A percentile compares a stretch with the other conserved stretches of the same genome.
These are phyloP conservation scores for Calonectria naviculata DNA, from an alignment of 2,329 filamentous ascomycete genomes.

Conservation along the genomic window DNA sequence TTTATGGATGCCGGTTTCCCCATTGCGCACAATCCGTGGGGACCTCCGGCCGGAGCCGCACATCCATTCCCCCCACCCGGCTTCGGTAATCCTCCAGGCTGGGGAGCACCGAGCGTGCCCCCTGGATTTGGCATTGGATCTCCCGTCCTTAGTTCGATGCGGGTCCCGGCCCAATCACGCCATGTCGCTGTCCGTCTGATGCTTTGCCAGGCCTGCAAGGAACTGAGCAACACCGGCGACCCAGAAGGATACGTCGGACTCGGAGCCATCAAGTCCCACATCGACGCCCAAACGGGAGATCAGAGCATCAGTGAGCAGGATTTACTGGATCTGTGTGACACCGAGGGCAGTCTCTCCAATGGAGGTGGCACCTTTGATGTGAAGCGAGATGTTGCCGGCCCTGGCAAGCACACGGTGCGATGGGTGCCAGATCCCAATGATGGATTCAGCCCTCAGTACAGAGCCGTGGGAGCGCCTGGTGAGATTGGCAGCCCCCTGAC, in stretches of 20 bases:
- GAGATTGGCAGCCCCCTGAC: conserved; percentile 77
- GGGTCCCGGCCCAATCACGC: conserved; percentile 64
- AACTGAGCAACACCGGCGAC: conserved; percentile 56
- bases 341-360: conserved; percentile 86
- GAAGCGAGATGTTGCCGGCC: conserved; percentile 58
- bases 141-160: conserved; percentile 44
- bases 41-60: conserved; percentile 45
- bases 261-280: conserved; percentile 71
- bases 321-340: conserved; percentile 87
- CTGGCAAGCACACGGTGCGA: conserved; percentile 57
- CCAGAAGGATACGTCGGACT: conserved; percentile 77
- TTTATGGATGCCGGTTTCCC: conserved; percentile 57
- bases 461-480: conserved; percentile 68
- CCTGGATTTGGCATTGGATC: conserved; percentile 49
- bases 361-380: conserved; percentile 90
- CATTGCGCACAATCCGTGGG: conserved; percentile 55
- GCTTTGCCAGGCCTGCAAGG: conserved; percentile 83
- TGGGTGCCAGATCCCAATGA: conserved; percentile 66
- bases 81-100: conserved; percentile 54
- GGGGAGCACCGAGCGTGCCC: conserved; percentile 48
- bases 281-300: conserved; percentile 65
- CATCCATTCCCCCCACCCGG: conserved; percentile 59
- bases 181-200: conserved; percentile 77
- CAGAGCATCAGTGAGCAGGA: conserved; percentile 65
- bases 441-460: conserved; percentile 52